Base-by-base conservation (phyloP, 2,329 filamentous ascomycete genomes). In the Arthrobotrys musiformis region DNA sequence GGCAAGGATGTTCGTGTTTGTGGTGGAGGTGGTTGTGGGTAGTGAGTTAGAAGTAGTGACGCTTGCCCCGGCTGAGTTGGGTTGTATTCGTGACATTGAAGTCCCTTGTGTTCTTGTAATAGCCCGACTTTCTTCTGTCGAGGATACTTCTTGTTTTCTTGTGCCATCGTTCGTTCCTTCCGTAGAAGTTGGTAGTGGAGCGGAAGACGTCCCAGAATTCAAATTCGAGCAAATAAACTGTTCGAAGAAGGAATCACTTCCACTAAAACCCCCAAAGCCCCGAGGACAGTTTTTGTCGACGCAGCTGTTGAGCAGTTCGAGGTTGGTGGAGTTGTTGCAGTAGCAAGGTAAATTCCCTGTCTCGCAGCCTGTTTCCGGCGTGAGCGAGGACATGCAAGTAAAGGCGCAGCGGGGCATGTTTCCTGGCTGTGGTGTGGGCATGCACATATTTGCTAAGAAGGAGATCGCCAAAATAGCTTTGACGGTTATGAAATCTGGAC, bases 291-390 rank as follows among this genome's bases (percentile, higher is more conserved):
- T 77, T 11, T 37, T 24, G 17, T 19, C 7, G 17, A 70, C 42
- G n/a, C 73, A 77, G 22, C 17, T 11, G 17, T 70, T 62, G 22
- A 77, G 50, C 17, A 70, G 17, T 35, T 35, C 40, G 0, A 70
- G 30, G 44, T 67, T 77, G 1, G 48, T 77, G 1, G 66, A 66
- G 33, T 77, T 77, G 40, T 66, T 67, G 52, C 73, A 77, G 26
- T 70, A 77, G 26, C 73, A 70, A 2, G 66, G 64, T 7, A 77
- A 37, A 28, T 77, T 67, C 9, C 66, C 73, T 17, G 60, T 24
- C 4, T 70, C 66, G 13, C 73, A 77, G 9, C 24, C 13, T 7
- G 73, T 77, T 60, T 67, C 28, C 11, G 50, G 50, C 11, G 40
- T 28, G 19, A 70, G 60, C 1, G 62, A 54, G 3, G 48, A 52